Conservation (phyloP, 202 grass and related monocot genomes). For the Alloteropsis angusta region DNA sequence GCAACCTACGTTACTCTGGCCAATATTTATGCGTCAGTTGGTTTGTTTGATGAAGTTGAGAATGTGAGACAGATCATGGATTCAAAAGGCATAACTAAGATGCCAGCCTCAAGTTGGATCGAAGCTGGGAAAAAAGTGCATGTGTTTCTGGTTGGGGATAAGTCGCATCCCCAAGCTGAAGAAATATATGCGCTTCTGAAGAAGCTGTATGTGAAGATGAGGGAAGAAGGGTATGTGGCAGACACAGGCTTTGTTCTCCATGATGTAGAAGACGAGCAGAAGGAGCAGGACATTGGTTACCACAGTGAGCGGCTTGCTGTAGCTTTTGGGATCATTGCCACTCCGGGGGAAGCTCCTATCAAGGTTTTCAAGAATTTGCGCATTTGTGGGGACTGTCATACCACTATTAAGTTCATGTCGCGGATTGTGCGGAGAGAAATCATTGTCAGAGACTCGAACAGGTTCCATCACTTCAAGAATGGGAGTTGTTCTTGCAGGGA, state of each 20-base stretch:
- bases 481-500: slow-evolving; percentile 68
- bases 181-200: slow-evolving; percentile 41
- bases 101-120: slow-evolving; percentile 66
- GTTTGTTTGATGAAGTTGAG: slow-evolving; percentile 57
- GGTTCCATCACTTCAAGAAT: slow-evolving; percentile 75
- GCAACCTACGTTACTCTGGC: slow-evolving; percentile 73
- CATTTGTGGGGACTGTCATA: slow-evolving; percentile 78
- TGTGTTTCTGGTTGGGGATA: slow-evolving; percentile 60
- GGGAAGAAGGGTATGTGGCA: slow-evolving; percentile 62
- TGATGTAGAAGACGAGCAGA: slow-evolving; percentile 75
- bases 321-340: slow-evolving; percentile 69
- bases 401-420: slow-evolving; percentile 56
- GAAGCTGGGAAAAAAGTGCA: slow-evolving; percentile 50
- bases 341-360: slow-evolving; percentile 31
- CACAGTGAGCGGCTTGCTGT: slow-evolving; percentile 82
- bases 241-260: slow-evolving; percentile 69
- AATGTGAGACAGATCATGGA: slow-evolving; percentile 59
- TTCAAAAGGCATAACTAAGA: slow-evolving; percentile 44
- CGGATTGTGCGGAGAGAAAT: slow-evolving; percentile 53
- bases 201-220: slow-evolving; percentile 40
- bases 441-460: slow-evolving; percentile 63
- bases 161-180: slow-evolving; percentile 43
- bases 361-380: slow-evolving; percentile 79
- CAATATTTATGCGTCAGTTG: slow-evolving; percentile 59
- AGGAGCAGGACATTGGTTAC: slow-evolving; percentile 61